Conservation (phyloP, 129 eudicot genomes). For the Saussurea involucrata region DNA sequence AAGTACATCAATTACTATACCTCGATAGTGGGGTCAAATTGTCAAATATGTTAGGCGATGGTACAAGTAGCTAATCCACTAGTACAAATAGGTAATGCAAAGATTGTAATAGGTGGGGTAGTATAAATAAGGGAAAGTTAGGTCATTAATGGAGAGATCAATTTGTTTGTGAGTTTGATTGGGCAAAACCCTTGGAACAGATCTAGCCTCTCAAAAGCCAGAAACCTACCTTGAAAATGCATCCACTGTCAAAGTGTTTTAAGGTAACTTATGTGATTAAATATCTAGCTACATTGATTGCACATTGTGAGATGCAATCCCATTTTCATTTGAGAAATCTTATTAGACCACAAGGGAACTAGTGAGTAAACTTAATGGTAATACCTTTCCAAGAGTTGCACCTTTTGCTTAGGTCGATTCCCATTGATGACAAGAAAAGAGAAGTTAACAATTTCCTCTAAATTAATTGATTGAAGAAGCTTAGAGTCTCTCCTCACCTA, state of each 20-base stretch:
- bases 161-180: no score
- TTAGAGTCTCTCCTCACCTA: constrained; percentile 87
- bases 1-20: no score
- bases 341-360: not conserved
- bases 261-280: not conserved
- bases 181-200: no score
- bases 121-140: no score
- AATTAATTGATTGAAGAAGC: constrained; percentile 59
- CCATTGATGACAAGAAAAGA: constrained; percentile 56
- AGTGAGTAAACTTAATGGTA: not conserved
- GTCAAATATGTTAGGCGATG: no score
- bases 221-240: not conserved
- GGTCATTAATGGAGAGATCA: no score
- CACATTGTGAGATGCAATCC: not conserved
- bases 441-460: constrained; percentile 60
- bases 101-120: no score
- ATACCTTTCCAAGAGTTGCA: constrained; percentile 79
- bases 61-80: no score
- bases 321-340: not conserved
- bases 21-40: no score
- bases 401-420: constrained; percentile 65
- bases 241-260: not conserved
- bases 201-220: no score
- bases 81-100: no score
- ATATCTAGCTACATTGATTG: not conserved